These are phyloP conservation scores for Saccharomycopsis malanga DNA, from an alignment of 805 yeast genomes.

Conservation along the genomic window DNA sequence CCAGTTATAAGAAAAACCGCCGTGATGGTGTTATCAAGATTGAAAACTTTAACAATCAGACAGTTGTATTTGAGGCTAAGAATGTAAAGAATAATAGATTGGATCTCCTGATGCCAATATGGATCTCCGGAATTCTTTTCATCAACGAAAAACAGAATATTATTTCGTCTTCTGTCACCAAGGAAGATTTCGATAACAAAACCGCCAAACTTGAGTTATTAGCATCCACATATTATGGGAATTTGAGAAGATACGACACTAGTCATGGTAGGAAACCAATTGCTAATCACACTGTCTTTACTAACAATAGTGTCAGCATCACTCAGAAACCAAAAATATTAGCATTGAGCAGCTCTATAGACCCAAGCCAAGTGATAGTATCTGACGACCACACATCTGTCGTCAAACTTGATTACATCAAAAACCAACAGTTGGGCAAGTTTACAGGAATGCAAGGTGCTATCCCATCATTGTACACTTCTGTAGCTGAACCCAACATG, in stretches of 20 bases:
- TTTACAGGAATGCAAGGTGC: conserved; percentile 76
- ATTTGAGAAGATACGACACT: conserved; percentile 68
- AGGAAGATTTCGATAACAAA: conserved; percentile 22
- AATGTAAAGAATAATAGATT: conserved; percentile 77
- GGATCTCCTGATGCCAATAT: conserved; percentile 75
- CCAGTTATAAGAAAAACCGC: conserved; percentile 25
- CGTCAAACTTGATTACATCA: conserved; percentile 44
- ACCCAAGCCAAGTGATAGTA: conserved; percentile 45
- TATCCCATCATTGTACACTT: conserved; percentile 30
- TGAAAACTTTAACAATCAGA: conserved; percentile 20
- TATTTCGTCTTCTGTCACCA: background rate
- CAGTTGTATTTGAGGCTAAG: conserved; percentile 55
- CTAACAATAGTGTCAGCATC: conserved; percentile 10
- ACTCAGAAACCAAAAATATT: background rate
- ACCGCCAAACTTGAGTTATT: conserved; percentile 40
- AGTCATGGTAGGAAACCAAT: conserved; percentile 62
- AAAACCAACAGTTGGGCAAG: conserved; percentile 57
- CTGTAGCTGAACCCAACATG: conserved; percentile 17
- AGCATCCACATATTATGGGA: conserved; percentile 69
- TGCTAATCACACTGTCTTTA: conserved; percentile 3
- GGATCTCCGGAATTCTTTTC: conserved; percentile 58
- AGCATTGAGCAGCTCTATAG: background rate
- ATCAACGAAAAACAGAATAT: conserved; percentile 25
- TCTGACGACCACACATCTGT: conserved; percentile 68
- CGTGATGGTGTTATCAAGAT: conserved; percentile 26